phyloP scores from a whole-genome alignment of 129 eudicot genomes.

The Pseudognaphalium luteoalbum region DNA sequence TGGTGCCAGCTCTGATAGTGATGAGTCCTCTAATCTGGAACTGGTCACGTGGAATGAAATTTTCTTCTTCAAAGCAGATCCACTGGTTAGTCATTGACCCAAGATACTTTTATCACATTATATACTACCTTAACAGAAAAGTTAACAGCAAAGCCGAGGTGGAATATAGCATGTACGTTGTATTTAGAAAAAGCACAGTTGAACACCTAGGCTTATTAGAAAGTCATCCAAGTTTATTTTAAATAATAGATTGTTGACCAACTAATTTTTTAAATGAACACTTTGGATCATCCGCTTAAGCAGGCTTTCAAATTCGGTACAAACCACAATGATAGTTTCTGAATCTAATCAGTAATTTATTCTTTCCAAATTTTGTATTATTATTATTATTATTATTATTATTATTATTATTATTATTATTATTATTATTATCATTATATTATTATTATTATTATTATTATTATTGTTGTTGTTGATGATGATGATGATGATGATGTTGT shows the following conservation, averaged over 20 bases:
- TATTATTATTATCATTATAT: too few species aligned
- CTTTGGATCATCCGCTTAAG: neutral
- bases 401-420: too few species aligned
- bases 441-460: too few species aligned
- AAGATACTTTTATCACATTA: neutral
- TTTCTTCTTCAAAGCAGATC: slow-evolving; percentile 88
- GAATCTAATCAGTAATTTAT: neutral
- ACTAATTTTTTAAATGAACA: slow-evolving; percentile 5
- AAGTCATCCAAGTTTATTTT: neutral
- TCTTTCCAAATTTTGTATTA: too few species aligned
- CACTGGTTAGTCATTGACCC: slow-evolving; percentile 53
- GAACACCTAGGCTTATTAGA: neutral
- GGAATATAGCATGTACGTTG: neutral
- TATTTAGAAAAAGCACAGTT: neutral
- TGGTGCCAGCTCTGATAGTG: slow-evolving; percentile 52
- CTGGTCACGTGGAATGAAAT: slow-evolving; percentile 83
- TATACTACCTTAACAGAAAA: neutral
- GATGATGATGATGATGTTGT: too few species aligned
- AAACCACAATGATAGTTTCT: slow-evolving; percentile 13
- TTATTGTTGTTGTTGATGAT: too few species aligned
- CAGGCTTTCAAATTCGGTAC: slow-evolving; percentile 5
- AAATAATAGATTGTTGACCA: neutral
- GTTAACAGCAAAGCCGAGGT: neutral
- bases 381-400: too few species aligned
- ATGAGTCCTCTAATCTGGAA: slow-evolving; percentile 54